phyloP scores from a whole-genome alignment of 108 stramenopile genomes.

The Cyclotella distinguenda region DNA sequence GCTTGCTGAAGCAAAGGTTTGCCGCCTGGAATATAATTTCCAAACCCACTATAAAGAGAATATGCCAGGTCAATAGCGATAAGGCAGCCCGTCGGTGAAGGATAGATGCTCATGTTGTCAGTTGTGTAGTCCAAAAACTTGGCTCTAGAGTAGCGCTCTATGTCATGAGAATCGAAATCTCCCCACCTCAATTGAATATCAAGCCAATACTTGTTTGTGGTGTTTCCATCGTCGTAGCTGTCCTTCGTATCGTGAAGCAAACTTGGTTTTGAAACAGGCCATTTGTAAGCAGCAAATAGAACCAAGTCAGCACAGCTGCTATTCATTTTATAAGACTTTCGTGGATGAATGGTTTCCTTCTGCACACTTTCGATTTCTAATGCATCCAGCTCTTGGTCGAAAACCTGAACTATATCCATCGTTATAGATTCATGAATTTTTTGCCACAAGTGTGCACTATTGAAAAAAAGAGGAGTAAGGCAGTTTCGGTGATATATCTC shows the following conservation, averaged over 20 bases:
- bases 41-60: slow-evolving; percentile 96
- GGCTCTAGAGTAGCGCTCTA: slow-evolving; percentile 96
- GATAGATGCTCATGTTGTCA: slow-evolving; percentile 99
- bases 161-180: slow-evolving; percentile 99
- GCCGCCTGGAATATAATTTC: slow-evolving; percentile 97
- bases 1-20: slow-evolving; percentile 98
- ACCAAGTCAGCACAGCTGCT: slow-evolving; percentile 98
- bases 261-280: slow-evolving; percentile 96
- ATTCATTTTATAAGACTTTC: slow-evolving; percentile 99
- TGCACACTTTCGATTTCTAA: slow-evolving; percentile 99
- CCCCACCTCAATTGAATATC: slow-evolving; percentile 99
- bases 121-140: slow-evolving; percentile 99
- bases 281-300: slow-evolving; percentile 98
- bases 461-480: slow-evolving; percentile 34
- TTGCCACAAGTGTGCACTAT: slow-evolving; percentile 98
- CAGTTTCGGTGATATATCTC: no score
- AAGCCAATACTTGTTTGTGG: slow-evolving; percentile 98
- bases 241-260: slow-evolving; percentile 97
- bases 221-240: slow-evolving; percentile 90
- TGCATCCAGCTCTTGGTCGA: slow-evolving; percentile 98
- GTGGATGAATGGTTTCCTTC: slow-evolving; percentile 99
- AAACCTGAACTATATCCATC: slow-evolving; percentile 98
- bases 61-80: slow-evolving; percentile 96
- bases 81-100: slow-evolving; percentile 97
- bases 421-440: slow-evolving; percentile 99